A percentile compares a stretch with the other conserved stretches of the same genome.
Conservation (phyloP, 2,329 filamentous ascomycete genomes). For the Aspergillus piperis region DNA sequence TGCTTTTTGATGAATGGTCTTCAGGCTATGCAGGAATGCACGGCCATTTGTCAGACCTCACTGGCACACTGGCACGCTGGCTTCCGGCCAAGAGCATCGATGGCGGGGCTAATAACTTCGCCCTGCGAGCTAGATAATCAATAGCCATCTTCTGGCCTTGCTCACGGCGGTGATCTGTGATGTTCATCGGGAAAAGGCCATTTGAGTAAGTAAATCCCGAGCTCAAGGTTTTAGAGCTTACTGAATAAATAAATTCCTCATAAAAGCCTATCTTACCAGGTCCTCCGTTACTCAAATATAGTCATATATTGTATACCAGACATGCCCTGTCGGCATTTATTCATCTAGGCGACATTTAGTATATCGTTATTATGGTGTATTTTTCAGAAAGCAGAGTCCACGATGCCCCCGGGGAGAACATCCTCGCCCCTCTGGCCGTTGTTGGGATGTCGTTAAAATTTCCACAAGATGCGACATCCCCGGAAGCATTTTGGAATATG, state of each 20-base stretch:
- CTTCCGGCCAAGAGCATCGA: not conserved
- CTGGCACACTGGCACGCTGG: not conserved
- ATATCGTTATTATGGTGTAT: not conserved
- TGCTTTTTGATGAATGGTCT: not conserved
- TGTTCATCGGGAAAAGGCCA: not conserved
- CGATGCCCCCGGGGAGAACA: not conserved
- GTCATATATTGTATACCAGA: too few relatives aligned
- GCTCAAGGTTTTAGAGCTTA: not conserved
- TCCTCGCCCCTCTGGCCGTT: conserved; percentile 22
- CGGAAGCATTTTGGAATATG: conserved; percentile 26
- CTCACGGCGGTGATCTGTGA: not conserved
- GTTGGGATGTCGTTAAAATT: conserved; percentile 25
- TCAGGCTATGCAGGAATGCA: not conserved
- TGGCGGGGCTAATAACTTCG: not conserved
- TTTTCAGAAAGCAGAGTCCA: not conserved
- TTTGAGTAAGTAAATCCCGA: not conserved
- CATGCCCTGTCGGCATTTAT: not conserved
- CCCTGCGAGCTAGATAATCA: too few relatives aligned
- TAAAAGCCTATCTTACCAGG: not conserved
- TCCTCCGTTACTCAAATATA: not conserved
- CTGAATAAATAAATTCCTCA: not conserved
- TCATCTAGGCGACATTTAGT: not conserved
- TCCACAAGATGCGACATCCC: conserved; percentile 21
- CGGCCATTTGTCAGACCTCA: not conserved
- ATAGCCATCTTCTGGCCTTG: not conserved